Evolutionary conservation across 331 rosid species (phyloP), one percentile per base, ranked within the genome.

Genomic region (Spiraea crenata): DNA sequence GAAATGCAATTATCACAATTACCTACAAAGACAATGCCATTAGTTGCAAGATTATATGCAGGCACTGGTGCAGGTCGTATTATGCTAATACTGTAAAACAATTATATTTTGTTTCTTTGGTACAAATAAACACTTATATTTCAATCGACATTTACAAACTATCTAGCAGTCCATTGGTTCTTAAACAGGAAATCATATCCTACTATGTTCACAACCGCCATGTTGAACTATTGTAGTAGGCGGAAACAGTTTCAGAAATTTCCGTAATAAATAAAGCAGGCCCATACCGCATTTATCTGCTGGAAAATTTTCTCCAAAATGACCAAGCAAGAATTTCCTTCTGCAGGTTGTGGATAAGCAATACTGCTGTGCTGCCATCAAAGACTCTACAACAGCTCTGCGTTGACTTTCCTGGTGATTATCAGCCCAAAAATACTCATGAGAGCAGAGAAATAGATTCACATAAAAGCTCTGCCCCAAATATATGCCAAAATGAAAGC

Each of bases 1-100:
- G 79, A 61, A 60, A 48, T 76, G 80, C 98, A 92, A 77, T 92
- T 92, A 82, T 92, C 98, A 78, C 98, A 92, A 70, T 85, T 90
- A 65, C 90, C 98, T 90, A 71, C 73, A 68, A 84, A 51, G 47
- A 84, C 64, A 59, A 49, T 42, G 31, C 2, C n/a, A n/a, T 65
- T 25, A 65, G 55, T 38, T 69, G 42, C 13, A 54, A 54, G 16
- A 55, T 41, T 55, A 25, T 56, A 34, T 40, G 37, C 42, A 31
- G 63, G 2, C 16, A 40, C 14, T 19, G 31, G 37, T 55, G 67
- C 67, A 79, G 37, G 13, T 13, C 48, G 13, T 63, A 39, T 6
- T 57, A 64, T 49, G 44, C 57, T 71, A 35, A 47, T 11, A 44
- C 51, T 5, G 19, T 12, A 38, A 62, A 58, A 45, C 63, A 25